Conservation (phyloP, 192 early-diverging fungal genomes). For the Funneliformis mosseae region DNA sequence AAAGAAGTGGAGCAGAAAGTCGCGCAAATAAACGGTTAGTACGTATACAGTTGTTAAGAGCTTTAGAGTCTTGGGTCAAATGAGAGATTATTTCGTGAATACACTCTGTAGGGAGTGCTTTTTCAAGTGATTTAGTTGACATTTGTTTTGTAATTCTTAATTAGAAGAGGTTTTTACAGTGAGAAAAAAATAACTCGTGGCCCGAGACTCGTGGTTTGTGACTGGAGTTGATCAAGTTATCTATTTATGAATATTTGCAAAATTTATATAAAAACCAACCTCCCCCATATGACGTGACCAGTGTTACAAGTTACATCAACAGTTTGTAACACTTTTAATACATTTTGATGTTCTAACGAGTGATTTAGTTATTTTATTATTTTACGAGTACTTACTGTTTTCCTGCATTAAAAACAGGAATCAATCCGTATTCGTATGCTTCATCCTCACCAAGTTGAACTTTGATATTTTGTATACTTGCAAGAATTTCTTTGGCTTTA, state of each 20-base stretch:
- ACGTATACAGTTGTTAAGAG: constrained; percentile 24
- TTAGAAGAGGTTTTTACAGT: no score
- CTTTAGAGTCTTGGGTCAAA: not conserved
- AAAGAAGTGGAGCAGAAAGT: constrained; percentile 20
- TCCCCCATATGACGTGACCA: not conserved
- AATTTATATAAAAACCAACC: not conserved
- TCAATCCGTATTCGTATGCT: not conserved
- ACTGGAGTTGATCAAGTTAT: not conserved
- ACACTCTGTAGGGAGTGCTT: constrained; percentile 20
- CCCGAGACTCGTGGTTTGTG: not conserved
- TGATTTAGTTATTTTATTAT: no score
- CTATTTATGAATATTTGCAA: not conserved
- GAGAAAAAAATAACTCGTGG: no score
- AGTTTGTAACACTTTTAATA: no score
- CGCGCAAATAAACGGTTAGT: constrained; percentile 29
- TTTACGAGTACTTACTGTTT: not conserved
- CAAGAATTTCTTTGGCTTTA: not conserved
- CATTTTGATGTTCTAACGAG: no score
- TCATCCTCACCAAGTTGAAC: not conserved
- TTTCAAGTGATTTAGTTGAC: constrained; percentile 7
- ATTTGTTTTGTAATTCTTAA: not conserved
- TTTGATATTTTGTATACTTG: not conserved
- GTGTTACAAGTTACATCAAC: not conserved
- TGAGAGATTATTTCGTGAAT: constrained; percentile 32
- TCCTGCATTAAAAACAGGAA: not conserved